phyloP scores from a whole-genome alignment of 768 basidiomycete genomes.

The Podaxis sp. region DNA sequence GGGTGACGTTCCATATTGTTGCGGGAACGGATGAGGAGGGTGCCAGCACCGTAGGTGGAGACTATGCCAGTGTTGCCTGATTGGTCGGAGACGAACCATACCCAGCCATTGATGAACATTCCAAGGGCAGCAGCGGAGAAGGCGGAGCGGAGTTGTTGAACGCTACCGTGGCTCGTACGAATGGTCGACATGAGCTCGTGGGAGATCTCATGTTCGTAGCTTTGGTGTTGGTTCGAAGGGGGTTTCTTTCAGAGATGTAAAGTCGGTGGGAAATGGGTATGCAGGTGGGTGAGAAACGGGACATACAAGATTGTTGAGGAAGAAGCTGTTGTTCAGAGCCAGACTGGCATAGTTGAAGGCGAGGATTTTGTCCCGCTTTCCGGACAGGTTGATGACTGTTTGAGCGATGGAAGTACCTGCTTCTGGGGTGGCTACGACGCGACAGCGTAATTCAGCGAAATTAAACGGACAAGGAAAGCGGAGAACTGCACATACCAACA shows the following conservation, averaged over 20 bases:
- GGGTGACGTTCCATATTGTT: conserved; percentile 20
- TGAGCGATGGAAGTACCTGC: conserved; percentile 59
- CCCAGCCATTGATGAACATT: conserved; percentile 74
- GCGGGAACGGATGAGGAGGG: conserved; percentile 72
- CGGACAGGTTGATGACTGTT: conserved; percentile 66
- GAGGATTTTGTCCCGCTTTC: conserved; percentile 52
- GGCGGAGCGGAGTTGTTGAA: conserved; percentile 66
- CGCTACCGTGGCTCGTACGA: conserved; percentile 50
- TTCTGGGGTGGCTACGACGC: conserved; percentile 47
- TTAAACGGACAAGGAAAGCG: background rate
- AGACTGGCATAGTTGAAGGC: conserved; percentile 90
- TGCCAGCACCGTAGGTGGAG: conserved; percentile 87
- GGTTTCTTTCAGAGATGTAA: conserved; percentile 32
- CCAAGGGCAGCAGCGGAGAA: conserved; percentile 75
- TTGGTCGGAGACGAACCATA: conserved; percentile 82
- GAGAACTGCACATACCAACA: conserved; percentile 43
- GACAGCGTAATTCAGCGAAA: background rate
- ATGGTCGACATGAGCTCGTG: conserved; percentile 30
- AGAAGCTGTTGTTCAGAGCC: conserved; percentile 94
- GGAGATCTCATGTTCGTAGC: conserved; percentile 35
- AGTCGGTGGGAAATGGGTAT: conserved; percentile 8
- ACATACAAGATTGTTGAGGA: conserved; percentile 82
- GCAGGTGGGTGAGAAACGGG: conserved; percentile 1
- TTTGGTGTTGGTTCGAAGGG: conserved; percentile 27
- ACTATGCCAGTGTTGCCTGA: conserved; percentile 60